phyloP scores from a whole-genome alignment of 352 stramenopile species.

The Blastocystis sp. region DNA sequence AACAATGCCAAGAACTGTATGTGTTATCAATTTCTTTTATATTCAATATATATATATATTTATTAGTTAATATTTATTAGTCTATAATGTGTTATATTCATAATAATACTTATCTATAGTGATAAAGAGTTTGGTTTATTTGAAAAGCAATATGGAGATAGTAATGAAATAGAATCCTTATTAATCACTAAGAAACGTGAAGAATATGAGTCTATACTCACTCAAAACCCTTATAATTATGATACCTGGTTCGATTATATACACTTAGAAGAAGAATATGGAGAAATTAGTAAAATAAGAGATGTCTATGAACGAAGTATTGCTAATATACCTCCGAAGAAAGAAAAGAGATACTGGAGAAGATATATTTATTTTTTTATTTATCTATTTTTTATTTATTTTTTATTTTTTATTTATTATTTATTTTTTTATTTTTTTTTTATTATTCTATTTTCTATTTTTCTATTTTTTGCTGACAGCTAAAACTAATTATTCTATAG shows the following conservation, averaged over 20 bases:
- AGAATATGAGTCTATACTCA: constrained; percentile 74
- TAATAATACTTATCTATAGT: constrained; percentile 46
- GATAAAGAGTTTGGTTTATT: constrained; percentile 87
- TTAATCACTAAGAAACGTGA: constrained; percentile 75
- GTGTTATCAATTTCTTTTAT: too few relatives aligned
- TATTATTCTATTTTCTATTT: too few relatives aligned
- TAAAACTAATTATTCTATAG: neutral
- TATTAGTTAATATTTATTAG: too few relatives aligned
- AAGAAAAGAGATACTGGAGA: constrained; percentile 86
- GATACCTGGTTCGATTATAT: constrained; percentile 96
- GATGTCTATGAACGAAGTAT: constrained; percentile 85
- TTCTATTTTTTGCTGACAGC: too few relatives aligned
- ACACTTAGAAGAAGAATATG: constrained; percentile 78
- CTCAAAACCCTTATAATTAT: constrained; percentile 73
- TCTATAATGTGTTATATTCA: neutral
- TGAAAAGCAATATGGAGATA: constrained; percentile 89
- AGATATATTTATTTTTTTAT: too few relatives aligned
- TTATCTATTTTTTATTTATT: too few relatives aligned
- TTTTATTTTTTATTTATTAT: too few relatives aligned
- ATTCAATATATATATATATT: too few relatives aligned
- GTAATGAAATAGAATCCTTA: constrained; percentile 73
- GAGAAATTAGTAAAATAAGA: constrained; percentile 51
- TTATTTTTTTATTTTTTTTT: too few relatives aligned
- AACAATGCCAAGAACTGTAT: neutral
- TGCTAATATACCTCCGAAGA: constrained; percentile 68